phyloP scores from a whole-genome alignment of 2,329 filamentous ascomycete species.

The Fusarium verrucosum region DNA sequence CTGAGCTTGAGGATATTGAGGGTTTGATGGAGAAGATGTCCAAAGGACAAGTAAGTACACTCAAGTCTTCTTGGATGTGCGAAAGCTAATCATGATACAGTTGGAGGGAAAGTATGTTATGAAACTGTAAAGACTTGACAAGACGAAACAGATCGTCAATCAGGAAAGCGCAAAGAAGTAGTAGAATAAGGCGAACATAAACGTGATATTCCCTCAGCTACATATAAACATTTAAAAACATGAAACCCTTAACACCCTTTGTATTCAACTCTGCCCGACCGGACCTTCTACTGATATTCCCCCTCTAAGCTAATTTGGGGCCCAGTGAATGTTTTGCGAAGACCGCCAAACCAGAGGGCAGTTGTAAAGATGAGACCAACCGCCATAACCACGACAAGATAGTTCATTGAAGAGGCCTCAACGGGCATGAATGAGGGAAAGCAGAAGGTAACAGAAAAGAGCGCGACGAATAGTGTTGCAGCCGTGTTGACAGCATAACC shows the following conservation, averaged over 20 bases:
- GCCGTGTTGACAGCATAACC: conserved; percentile 34
- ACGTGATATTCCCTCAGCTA: background rate
- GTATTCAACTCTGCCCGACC: rapidly evolving
- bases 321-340: conserved; percentile 37
- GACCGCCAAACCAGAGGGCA: conserved; percentile 28
- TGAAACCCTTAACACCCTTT: rapidly evolving
- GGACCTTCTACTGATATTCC: background rate
- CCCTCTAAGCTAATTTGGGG: conserved; percentile 19
- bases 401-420: conserved; percentile 38
- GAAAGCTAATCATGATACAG: background rate
- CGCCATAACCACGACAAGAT: conserved; percentile 41
- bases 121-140: conserved; percentile 5
- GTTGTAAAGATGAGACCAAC: conserved; percentile 34
- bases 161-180: too few species aligned
- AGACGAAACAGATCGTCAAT: too few species aligned
- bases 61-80: rapidly evolving
- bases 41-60: conserved; percentile 17
- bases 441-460: conserved; percentile 42
- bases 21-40: conserved; percentile 28
- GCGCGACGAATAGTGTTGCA: conserved; percentile 35
- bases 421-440: conserved; percentile 38
- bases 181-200: background rate
- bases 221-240: background rate
- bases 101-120: conserved; percentile 34
- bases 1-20: conserved; percentile 24